Percentiles rank a stretch among this genome's conserved stretches.
These are phyloP conservation scores for Pseudogymnoascus sp. DNA, from an alignment of 2,329 filamentous ascomycete species.

Conservation along the genomic window DNA sequence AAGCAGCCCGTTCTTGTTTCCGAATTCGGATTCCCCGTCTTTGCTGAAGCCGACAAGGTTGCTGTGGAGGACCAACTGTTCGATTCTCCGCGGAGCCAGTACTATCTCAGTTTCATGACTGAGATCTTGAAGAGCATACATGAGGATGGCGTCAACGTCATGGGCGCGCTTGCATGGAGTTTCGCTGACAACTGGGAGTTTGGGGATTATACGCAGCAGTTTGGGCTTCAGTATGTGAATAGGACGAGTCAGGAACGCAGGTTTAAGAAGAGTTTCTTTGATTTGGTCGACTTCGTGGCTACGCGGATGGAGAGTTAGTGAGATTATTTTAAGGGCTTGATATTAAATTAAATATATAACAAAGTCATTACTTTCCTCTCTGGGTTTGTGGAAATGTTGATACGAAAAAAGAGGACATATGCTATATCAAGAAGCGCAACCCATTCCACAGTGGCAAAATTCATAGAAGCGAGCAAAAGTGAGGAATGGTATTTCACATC, in stretches of 20 bases:
- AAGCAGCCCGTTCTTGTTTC: constrained; percentile 37
- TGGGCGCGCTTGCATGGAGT: constrained; percentile 39
- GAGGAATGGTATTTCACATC: too few relatives aligned
- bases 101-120: constrained; percentile 38
- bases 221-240: constrained; percentile 42
- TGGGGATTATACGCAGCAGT: constrained; percentile 29
- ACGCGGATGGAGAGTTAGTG: constrained; percentile 10
- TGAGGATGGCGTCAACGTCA: constrained; percentile 39
- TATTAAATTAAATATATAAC: neutral
- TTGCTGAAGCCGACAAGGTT: constrained; percentile 36
- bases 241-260: constrained; percentile 35
- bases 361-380: neutral
- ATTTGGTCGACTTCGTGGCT: constrained; percentile 39
- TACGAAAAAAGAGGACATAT: neutral
- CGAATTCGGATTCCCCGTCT: constrained; percentile 53
- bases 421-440: neutral
- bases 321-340: neutral
- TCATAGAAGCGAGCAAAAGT: too few relatives aligned
- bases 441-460: too few relatives aligned
- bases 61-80: constrained; percentile 37
- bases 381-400: neutral
- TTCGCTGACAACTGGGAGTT: constrained; percentile 33
- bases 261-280: constrained; percentile 43
- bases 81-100: constrained; percentile 37
- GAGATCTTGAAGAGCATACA: constrained; percentile 40